A percentile compares a stretch with the other conserved stretches of the same genome.
phyloP scores from a whole-genome alignment of 2,329 filamentous ascomycete species.

The Sporothrix variecibatus region DNA sequence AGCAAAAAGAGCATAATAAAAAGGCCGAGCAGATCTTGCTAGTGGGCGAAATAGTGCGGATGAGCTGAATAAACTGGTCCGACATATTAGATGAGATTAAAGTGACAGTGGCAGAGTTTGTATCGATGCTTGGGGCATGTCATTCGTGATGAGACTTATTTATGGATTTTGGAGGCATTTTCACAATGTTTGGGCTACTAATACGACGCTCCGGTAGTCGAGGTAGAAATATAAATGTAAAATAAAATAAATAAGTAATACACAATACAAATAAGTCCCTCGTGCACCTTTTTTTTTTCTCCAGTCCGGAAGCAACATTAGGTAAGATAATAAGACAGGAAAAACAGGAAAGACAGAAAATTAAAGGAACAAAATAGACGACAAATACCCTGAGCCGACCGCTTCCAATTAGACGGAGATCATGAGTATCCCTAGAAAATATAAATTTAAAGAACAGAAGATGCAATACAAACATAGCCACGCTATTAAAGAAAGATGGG shows the following conservation, averaged over 20 bases:
- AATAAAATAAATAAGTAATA: not conserved
- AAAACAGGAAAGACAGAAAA: not conserved
- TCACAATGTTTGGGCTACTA: not conserved
- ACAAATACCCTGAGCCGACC: not conserved
- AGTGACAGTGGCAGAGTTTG: not conserved
- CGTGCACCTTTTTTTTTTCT: not conserved
- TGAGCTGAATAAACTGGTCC: not conserved
- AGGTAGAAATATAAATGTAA: not conserved
- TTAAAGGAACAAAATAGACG: not conserved
- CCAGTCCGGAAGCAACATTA: not conserved
- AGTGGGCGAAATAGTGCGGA: conserved; percentile 7
- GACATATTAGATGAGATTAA: not conserved
- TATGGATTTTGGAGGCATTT: not conserved
- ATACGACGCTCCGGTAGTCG: not conserved
- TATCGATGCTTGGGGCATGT: not conserved
- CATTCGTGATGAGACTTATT: not conserved
- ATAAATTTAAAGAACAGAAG: not conserved
- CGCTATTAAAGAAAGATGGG: not conserved
- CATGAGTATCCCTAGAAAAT: not conserved
- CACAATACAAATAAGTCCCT: not conserved
- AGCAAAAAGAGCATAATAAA: not conserved
- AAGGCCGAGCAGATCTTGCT: conserved; percentile 9
- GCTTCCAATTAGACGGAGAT: conserved; percentile 18
- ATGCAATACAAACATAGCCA: not conserved
- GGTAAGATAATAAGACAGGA: not conserved